Percentiles rank a stretch among this genome's conserved stretches.
phyloP scores from a whole-genome alignment of 805 yeast genomes.

The Wickerhamomyces pijperi region DNA sequence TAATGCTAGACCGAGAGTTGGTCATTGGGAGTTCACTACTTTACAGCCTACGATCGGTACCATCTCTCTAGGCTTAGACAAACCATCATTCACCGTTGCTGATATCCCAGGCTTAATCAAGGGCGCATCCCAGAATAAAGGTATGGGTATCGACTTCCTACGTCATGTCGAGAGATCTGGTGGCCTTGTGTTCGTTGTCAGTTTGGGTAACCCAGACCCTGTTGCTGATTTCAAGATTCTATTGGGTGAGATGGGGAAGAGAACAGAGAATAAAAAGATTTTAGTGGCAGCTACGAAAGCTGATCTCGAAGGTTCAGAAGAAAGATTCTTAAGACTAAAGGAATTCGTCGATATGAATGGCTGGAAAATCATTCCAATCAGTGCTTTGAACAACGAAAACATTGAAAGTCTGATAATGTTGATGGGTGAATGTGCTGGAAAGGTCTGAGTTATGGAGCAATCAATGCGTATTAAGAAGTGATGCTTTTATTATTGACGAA shows the following conservation, averaged over 20 bases:
- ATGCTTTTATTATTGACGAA: too few species aligned
- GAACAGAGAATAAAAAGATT: constrained; percentile 49
- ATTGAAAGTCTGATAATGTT: constrained; percentile 54
- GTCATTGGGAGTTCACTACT: constrained; percentile 96
- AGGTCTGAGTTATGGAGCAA: constrained; percentile 9
- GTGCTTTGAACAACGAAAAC: constrained; percentile 68
- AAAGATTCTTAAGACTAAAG: constrained; percentile 34
- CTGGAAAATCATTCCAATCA: constrained; percentile 77
- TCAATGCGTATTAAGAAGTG: too few species aligned
- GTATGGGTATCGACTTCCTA: constrained; percentile 88
- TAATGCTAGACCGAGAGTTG: constrained; percentile 80
- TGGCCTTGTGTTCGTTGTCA: constrained; percentile 79
- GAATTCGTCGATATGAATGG: constrained; percentile 27
- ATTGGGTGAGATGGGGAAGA: constrained; percentile 61
- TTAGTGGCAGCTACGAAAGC: constrained; percentile 92
- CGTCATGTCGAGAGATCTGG: constrained; percentile 88
- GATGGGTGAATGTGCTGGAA: constrained; percentile 48
- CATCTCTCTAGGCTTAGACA: constrained; percentile 51
- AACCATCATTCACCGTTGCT: constrained; percentile 74
- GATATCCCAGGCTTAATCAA: constrained; percentile 93
- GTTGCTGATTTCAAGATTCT: constrained; percentile 51
- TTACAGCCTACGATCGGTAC: constrained; percentile 89
- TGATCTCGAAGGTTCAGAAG: constrained; percentile 49
- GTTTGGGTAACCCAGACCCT: constrained; percentile 61
- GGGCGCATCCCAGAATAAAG: constrained; percentile 78